Evolutionary conservation across 73 alveolate genomes (phyloP), one percentile per base, ranked within the genome.

Genomic region (Paramecium caudatum): DNA sequence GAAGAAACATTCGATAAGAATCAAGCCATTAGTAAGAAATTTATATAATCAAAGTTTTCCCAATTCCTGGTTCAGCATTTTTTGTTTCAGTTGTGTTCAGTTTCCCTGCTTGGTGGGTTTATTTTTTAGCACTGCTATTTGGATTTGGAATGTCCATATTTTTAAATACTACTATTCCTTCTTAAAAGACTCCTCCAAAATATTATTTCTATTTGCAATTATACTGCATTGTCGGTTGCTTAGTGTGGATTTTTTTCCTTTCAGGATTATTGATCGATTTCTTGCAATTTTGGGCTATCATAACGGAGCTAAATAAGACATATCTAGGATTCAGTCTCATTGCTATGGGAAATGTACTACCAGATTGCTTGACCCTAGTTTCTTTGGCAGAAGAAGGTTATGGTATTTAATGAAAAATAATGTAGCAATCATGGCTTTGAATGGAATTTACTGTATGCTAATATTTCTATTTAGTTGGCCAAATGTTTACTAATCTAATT

Each of bases 31-130:
- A 65, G 83, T 65, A 65, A 33, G 16, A 16, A 3, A 7, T 27
- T 62, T 25, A 21, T 65, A 13, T 21, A 7, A 10, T 43, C 23
- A 3, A 41, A 15, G 46, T 74, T 12, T 39, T 74, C 32, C 68
- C 69, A 41, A 39, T 74, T 12, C 68, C 68, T 7, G 69, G 88
- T 19, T 27, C 47, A 5, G 32, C 32, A 1, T 43, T 74, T 10
- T 41, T 74, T 23, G 47, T 16, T 27, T 74, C 88, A 34, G 88
- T 74, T 30, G 62, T 74, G 21, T 74, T 74, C 43, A 74, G 88
- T 13, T 74, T 74, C 30, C 69, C 88, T 45, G 16, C 47, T 5
- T 74, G 88, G 88, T 74, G 88, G 69, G 88, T 45, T 41, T 74
- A 74, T 46, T 74, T 74, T 74, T 74, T 74, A 41, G 88, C 69